Evolutionary conservation across 2,329 filamentous ascomycete species (phyloP).

Genomic region (Ophiostoma himal-ulmi): DNA sequence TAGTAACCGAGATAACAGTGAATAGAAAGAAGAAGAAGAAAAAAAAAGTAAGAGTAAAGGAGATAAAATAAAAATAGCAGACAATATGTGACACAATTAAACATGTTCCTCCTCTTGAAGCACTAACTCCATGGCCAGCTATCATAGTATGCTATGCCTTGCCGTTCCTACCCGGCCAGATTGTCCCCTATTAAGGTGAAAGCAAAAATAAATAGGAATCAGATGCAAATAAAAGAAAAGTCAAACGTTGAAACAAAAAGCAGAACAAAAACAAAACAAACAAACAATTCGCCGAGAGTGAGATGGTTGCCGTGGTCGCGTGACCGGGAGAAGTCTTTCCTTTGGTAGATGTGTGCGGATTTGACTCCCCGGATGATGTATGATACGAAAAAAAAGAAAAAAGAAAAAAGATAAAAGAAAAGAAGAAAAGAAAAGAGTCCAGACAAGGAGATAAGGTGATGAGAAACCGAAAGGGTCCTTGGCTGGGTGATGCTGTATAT

Average conservation of each 20-base stretch:
- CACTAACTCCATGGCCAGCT: slow-evolving; percentile 1
- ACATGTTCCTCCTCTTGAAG: background rate
- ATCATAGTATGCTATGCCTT: background rate
- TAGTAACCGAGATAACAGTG: background rate
- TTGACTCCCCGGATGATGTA: slow-evolving; percentile 3
- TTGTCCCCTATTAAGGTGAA: background rate
- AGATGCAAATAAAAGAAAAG: slow-evolving; percentile 11
- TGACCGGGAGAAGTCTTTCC: slow-evolving; percentile 20
- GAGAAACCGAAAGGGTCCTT: background rate
- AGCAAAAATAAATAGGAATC: background rate
- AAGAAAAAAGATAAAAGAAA: background rate
- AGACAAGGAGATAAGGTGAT: background rate
- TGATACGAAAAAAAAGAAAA: background rate
- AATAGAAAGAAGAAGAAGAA: background rate
- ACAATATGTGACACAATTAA: background rate
- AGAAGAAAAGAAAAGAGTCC: background rate
- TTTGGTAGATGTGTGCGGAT: slow-evolving; percentile 10
- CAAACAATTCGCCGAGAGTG: background rate
- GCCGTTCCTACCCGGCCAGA: background rate
- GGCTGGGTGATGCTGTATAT: slow-evolving; percentile 7
- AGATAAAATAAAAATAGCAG: background rate
- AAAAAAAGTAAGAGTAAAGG: background rate
- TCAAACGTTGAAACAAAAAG: background rate
- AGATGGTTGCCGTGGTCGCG: slow-evolving; percentile 18
- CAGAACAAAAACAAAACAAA: background rate